Evolutionary conservation across 2,329 filamentous ascomycete species (phyloP), one percentile per base, ranked within the genome.

Genomic region (Hypoxylon sp.): DNA sequence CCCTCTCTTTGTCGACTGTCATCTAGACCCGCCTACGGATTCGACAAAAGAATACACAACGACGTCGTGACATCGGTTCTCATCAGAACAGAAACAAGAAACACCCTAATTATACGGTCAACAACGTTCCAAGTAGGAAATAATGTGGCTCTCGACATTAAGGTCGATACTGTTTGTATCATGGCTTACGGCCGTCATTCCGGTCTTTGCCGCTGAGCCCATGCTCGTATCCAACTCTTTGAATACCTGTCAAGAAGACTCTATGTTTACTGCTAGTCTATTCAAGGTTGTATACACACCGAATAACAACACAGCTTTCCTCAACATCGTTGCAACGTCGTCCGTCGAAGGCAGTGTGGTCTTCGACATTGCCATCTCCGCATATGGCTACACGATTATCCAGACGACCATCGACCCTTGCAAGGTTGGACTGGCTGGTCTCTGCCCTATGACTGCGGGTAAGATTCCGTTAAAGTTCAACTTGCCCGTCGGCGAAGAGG

Each of bases 361-460:
- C 38, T 94, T 96, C 73, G 90, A 94, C 70, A 77, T 97, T 63
- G 81, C 89, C 66, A 87, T 97, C 73, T 87, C 90, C 66, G 94
- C 93, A 56, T 98, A 98, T 78, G 95, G 95, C 57, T 93, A 91
- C 80, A 83, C 87, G 36, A 89, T 93, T 71, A 81, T 95, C 73
- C 86, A 85, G 69, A 81, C 88, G 72, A 88, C 82, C 3, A 79
- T 98, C 72, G 84, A 97, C 77, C 95, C 95, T 49, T 98, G 95
- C 83, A 81, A 87, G 28, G 82, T 85, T 63, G 84, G 87, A 69
- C 84, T 97, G 68, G 80, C 85, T 66, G 93, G 93, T 79, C 87
- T 98, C 75, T 98, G 95, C 80, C 94, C 94, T 64, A 97, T 98
- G 94, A 91, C 89, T 70, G 89, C 93, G 7, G 94, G 93, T 72